Conservation (phyloP, 352 stramenopile species). For the Phytophthora gonapodyides region DNA sequence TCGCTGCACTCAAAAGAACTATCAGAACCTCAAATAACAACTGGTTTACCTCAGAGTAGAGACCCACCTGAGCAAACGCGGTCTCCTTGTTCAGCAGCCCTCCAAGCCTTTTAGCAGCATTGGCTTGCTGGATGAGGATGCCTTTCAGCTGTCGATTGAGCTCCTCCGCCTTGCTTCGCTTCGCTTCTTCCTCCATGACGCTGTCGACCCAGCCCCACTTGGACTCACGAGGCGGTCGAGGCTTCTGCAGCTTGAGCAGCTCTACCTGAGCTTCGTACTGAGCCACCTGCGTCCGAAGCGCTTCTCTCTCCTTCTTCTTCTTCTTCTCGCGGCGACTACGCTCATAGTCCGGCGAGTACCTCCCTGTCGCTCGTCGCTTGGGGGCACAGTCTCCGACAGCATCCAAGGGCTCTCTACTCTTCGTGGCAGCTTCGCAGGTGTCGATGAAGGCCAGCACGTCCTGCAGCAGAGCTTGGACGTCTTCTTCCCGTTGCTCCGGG, state of each 20-base stretch:
- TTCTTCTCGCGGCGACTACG: conserved; percentile 18
- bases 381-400: not conserved
- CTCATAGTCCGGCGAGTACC: conserved; percentile 10
- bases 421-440: not conserved
- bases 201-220: conserved; percentile 22
- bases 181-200: conserved; percentile 17
- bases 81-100: conserved; percentile 1
- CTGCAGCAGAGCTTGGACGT: conserved; percentile 15
- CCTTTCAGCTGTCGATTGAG: conserved; percentile 21
- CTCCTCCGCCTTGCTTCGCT: conserved; percentile 16
- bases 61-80: conserved; percentile 12
- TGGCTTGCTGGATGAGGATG: conserved; percentile 12
- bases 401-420: not conserved
- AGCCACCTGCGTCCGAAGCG: conserved; percentile 12
- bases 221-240: not conserved
- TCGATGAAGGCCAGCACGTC: conserved; percentile 23
- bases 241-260: conserved; percentile 6
- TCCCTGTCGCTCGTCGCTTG: not conserved
- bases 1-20: conserved; percentile 2
- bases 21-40: not conserved
- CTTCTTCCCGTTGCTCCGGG: not conserved
- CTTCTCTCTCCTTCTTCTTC: conserved; percentile 19
- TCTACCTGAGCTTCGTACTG: conserved; percentile 23
- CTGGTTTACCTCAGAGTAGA: not conserved
- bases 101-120: not conserved